Percentiles rank a stretch among this genome's conserved stretches.
phyloP scores from a whole-genome alignment of 1,284 basidiomycete genomes.

The Tylopilus orsonianus region DNA sequence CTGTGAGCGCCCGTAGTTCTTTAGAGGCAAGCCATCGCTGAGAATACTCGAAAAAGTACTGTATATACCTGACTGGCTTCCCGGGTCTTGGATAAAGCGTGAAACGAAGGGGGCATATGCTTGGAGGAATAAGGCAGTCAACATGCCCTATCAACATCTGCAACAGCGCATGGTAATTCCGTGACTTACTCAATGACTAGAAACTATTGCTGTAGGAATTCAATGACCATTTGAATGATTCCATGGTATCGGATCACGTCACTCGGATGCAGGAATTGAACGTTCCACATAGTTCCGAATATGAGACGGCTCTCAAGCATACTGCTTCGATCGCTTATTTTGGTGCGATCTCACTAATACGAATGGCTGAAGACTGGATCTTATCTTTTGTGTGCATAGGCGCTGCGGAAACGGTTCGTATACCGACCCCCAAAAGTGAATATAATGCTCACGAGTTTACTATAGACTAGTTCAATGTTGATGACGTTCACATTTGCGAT shows the following conservation, averaged over 20 bases:
- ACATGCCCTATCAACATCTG: conserved; percentile 22
- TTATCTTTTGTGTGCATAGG: conserved; percentile 5
- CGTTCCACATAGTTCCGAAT: conserved; percentile 6
- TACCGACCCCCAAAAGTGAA: background rate
- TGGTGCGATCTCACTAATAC: conserved; percentile 9
- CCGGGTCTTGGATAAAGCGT: conserved; percentile 18
- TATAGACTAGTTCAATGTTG: conserved; percentile 14
- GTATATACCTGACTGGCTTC: conserved; percentile 23
- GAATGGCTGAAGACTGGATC: no score
- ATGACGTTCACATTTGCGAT: conserved; percentile 37
- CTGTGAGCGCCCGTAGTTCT: conserved; percentile 10
- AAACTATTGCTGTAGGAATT: conserved; percentile 5
- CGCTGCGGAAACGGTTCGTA: conserved; percentile 24
- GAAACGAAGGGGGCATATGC: conserved; percentile 13
- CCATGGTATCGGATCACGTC: conserved; percentile 24
- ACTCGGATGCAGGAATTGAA: conserved; percentile 19
- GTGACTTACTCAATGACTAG: background rate
- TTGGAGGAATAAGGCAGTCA: conserved; percentile 8
- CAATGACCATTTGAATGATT: background rate
- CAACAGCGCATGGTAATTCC: conserved; percentile 13
- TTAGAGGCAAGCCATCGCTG: background rate
- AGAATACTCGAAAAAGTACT: conserved; percentile 12
- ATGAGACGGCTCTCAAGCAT: conserved; percentile 21
- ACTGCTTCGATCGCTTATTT: conserved; percentile 18
- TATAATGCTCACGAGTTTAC: conserved; percentile 1